Evolutionary conservation across 169 alveolate genomes (phyloP).

Genomic region (Eimeria necatrix): DNA sequence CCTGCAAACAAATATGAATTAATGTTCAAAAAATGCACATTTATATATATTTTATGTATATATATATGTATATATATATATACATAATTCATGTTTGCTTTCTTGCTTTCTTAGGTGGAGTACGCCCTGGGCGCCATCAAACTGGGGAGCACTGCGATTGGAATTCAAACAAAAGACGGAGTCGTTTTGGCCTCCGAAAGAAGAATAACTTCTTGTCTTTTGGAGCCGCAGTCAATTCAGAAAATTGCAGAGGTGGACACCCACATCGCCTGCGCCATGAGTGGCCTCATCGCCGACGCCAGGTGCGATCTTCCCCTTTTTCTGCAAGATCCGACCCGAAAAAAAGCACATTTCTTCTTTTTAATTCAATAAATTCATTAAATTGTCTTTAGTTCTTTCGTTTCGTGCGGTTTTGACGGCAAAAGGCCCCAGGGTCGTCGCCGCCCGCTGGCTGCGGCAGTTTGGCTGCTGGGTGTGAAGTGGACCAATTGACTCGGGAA

Average conservation of each 20-base stretch:
- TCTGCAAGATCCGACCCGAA: too few relatives aligned
- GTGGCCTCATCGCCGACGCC: constrained; percentile 99
- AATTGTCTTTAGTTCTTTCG: background rate
- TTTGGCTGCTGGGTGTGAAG: too few relatives aligned
- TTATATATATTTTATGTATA: background rate
- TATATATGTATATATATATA: background rate
- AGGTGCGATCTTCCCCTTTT: constrained; percentile 26
- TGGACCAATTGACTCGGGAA: too few relatives aligned
- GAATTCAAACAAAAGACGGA: constrained; percentile 97
- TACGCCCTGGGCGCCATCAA: constrained; percentile 74
- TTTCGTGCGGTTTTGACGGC: background rate
- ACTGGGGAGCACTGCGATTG: constrained; percentile 99
- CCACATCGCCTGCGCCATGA: constrained; percentile 98
- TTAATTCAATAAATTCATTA: background rate
- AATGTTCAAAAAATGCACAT: background rate
- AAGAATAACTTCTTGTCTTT: constrained; percentile 81
- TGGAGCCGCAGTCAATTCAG: constrained; percentile 87
- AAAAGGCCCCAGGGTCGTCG: background rate
- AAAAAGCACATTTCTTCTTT: background rate
- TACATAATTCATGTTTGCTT: background rate
- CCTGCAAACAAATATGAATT: background rate
- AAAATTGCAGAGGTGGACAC: constrained; percentile 96
- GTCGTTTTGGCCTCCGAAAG: constrained; percentile 98
- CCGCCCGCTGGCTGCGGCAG: too few relatives aligned
- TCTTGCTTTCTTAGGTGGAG: constrained; percentile 65